phyloP scores from a whole-genome alignment of 2,329 filamentous ascomycete genomes.

The Venturia carpophila region DNA sequence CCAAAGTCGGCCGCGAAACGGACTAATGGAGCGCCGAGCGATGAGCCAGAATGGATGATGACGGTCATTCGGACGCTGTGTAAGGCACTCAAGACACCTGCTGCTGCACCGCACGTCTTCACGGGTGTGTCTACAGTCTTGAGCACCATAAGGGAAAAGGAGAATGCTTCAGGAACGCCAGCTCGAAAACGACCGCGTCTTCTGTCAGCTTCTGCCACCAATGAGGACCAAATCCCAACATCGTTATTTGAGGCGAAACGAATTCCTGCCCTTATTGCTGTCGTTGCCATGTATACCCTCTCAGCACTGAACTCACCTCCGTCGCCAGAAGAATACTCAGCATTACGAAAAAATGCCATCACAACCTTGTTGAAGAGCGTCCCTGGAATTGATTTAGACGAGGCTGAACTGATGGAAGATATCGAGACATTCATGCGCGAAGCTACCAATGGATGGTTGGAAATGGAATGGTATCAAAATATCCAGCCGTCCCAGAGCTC shows the following conservation, averaged over 20 bases:
- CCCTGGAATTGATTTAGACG: constrained; percentile 32
- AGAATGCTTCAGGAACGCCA: constrained; percentile 20
- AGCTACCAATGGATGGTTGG: constrained; percentile 20
- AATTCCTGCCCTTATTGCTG: constrained; percentile 49
- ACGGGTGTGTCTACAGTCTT: constrained; percentile 59
- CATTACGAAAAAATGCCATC: background rate
- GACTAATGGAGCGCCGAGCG: background rate
- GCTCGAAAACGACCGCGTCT: constrained; percentile 43
- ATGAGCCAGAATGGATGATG: constrained; percentile 51
- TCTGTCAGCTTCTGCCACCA: constrained; percentile 26
- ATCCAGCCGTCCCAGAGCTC: constrained; percentile 12
- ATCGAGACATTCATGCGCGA: constrained; percentile 26
- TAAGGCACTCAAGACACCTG: constrained; percentile 51
- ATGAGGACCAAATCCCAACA: background rate
- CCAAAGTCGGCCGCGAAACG: constrained; percentile 4
- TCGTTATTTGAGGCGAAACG: constrained; percentile 25
- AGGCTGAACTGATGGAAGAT: constrained; percentile 36
- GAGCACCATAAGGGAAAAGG: constrained; percentile 23
- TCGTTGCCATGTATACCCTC: constrained; percentile 53
- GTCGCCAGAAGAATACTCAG: constrained; percentile 17
- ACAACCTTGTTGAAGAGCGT: constrained; percentile 39
- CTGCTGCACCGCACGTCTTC: constrained; percentile 63
- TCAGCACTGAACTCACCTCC: constrained; percentile 36
- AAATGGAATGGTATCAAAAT: constrained; percentile 23
- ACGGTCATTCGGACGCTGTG: constrained; percentile 60